phyloP scores from a whole-genome alignment of 495 filamentous ascomycete genomes.

The Podospora pseudoanserina region DNA sequence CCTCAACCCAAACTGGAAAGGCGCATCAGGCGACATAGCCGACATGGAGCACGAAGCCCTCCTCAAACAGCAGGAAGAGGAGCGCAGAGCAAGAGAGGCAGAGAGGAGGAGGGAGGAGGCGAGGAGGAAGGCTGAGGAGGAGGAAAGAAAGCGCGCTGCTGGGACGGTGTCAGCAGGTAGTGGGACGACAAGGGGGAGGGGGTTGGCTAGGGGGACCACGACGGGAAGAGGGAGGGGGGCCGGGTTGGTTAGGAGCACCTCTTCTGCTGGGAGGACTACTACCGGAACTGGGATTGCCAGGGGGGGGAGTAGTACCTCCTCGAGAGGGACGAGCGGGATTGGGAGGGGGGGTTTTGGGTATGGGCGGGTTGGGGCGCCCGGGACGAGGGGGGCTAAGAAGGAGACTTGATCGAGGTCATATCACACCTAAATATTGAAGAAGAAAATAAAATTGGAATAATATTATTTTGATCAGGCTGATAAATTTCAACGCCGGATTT shows the following conservation, averaged over 20 bases:
- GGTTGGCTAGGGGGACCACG: conserved; percentile 9
- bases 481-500: neutral
- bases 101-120: conserved; percentile 71
- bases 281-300: neutral
- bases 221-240: conserved; percentile 17
- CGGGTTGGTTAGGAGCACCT: conserved; percentile 28
- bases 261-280: conserved; percentile 25
- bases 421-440: no score
- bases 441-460: neutral
- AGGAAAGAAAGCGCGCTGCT: conserved; percentile 54
- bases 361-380: neutral
- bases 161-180: conserved; percentile 32
- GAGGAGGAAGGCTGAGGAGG: conserved; percentile 65
- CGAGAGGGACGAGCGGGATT: conserved; percentile 41
- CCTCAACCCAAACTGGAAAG: conserved; percentile 84
- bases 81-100: conserved; percentile 69
- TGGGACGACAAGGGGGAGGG: conserved; percentile 17
- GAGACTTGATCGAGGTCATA: neutral
- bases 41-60: conserved; percentile 77
- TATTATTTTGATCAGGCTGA: neutral
- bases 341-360: conserved; percentile 32
- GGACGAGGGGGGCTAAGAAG: conserved; percentile 20
- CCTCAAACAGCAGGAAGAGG: conserved; percentile 65
- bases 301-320: conserved; percentile 13
- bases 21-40: conserved; percentile 74